These are phyloP conservation scores for Wallacemonas collosoma DNA, from an alignment of 208 protist genomes.

Conservation along the genomic window DNA sequence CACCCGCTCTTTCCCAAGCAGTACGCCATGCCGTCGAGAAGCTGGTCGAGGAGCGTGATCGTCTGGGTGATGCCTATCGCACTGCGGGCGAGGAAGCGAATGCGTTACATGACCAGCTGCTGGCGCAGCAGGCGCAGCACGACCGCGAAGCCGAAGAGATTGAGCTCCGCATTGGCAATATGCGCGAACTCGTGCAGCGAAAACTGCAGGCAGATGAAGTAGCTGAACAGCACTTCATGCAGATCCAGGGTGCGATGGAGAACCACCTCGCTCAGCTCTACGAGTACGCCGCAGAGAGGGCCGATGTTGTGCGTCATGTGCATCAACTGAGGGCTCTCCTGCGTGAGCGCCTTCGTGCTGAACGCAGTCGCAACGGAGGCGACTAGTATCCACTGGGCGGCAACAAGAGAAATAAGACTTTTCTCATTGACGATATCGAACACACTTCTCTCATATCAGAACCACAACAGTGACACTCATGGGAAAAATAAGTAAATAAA, in stretches of 20 bases:
- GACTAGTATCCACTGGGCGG: too few relatives aligned
- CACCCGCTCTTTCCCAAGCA: slow-evolving; percentile 13
- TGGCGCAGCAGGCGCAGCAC: slow-evolving; percentile 22
- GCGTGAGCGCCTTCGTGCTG: slow-evolving; percentile 24
- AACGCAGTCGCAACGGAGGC: neutral
- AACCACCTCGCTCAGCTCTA: slow-evolving; percentile 40
- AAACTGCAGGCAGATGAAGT: slow-evolving; percentile 64
- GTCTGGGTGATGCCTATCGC: slow-evolving; percentile 16
- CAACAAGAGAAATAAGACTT: too few relatives aligned
- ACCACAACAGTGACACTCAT: too few relatives aligned
- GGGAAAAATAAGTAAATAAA: too few relatives aligned
- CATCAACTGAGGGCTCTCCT: slow-evolving; percentile 39
- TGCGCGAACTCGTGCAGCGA: slow-evolving; percentile 52
- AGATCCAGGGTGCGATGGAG: slow-evolving; percentile 49
- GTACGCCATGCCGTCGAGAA: slow-evolving; percentile 10
- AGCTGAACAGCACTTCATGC: slow-evolving; percentile 44
- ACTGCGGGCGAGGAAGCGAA: neutral
- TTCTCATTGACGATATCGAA: too few relatives aligned
- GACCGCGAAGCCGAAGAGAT: slow-evolving; percentile 27
- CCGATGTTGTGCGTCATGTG: slow-evolving; percentile 39
- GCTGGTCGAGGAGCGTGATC: slow-evolving; percentile 22
- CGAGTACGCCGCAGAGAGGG: slow-evolving; percentile 29
- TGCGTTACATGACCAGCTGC: slow-evolving; percentile 18
- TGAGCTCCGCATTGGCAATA: slow-evolving; percentile 38
- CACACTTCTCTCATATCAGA: too few relatives aligned